Evolutionary conservation across 169 alveolate species (phyloP), one percentile per base, ranked within the genome.

Genomic region (Eimeria brunetti): DNA sequence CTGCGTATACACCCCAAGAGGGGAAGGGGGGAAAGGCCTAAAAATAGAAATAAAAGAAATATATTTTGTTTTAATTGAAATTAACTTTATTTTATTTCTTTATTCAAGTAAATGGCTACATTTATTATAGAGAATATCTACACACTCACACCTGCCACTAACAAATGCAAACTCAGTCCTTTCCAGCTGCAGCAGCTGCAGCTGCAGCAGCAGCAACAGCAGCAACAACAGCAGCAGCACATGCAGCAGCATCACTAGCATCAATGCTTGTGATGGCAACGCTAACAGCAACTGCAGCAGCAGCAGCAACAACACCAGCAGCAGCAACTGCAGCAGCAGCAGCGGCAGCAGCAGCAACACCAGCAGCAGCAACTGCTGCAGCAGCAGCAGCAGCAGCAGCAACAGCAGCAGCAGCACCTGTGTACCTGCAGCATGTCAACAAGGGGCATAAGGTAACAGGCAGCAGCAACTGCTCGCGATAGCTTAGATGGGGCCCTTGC

Each of bases 371-470:
- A 64, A n/a, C n/a, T n/a, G n/a, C n/a, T n/a, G n/a, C 75, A 64
- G 75, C 75, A 64, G 75, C 75, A 64, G 38, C 38, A 64, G 75
- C 75, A 64, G 33, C 38, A 64, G 2, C 33, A 64, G 75, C 75
- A 64, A n/a, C 75, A 64, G 75, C 38, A 64, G 75, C 38, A 64
- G 46, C n/a, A 14, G 84, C 46, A 12, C 27, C 18, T 27, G 53
- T 9, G 11, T 78, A 78, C 88, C 88, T 78, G 88, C 88, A 78
- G 60, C 18, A 64, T 78, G n/a, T 78, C 88, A 16, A 46, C 41
- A 12, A 78, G 62, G 9, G 88, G 88, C 62, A 78, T 46, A 0
- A 78, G 14, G 24, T 78, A 78, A 1, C 88, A 78, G 14, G 58
- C 88, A 22, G 88, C n/a, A 33, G 88, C 88, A 16, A 46, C 27